These are phyloP conservation scores for Fusarium sp. DNA, from an alignment of 2,329 filamentous ascomycete species.

Conservation along the genomic window DNA sequence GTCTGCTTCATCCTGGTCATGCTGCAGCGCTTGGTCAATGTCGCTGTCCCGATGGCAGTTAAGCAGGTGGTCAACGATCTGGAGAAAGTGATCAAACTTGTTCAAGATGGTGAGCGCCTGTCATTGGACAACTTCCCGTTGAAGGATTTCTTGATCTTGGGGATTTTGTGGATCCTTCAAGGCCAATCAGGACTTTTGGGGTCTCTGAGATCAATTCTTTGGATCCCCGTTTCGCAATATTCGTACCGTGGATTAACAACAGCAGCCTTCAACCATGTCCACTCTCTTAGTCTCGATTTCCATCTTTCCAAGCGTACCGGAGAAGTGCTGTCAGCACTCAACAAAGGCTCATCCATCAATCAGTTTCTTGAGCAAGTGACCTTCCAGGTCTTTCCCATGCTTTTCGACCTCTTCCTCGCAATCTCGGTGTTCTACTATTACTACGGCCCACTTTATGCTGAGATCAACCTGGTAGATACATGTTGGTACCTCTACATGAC, in stretches of 20 bases:
- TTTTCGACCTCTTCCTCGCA: constrained; percentile 88
- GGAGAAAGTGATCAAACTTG: constrained; percentile 64
- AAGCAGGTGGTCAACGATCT: constrained; percentile 84
- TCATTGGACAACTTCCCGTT: constrained; percentile 54
- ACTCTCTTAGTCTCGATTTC: constrained; percentile 94
- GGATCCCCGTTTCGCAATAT: constrained; percentile 97
- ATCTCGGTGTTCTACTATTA: constrained; percentile 79
- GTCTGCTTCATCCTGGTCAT: constrained; percentile 86
- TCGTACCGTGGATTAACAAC: constrained; percentile 95
- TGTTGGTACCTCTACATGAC: constrained; percentile 98
- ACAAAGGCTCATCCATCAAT: constrained; percentile 96
- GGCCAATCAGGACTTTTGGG: constrained; percentile 90
- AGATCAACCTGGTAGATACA: constrained; percentile 89
- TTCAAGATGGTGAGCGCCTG: constrained; percentile 55
- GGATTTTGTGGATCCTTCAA: constrained; percentile 87
- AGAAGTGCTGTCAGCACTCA: constrained; percentile 93
- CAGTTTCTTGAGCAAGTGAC: constrained; percentile 96
- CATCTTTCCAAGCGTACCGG: constrained; percentile 97
- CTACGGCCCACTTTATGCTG: constrained; percentile 79
- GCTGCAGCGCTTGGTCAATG: constrained; percentile 85
- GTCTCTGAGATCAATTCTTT: constrained; percentile 83
- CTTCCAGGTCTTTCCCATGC: constrained; percentile 95
- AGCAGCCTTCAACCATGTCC: constrained; percentile 96
- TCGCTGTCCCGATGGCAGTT: constrained; percentile 86
- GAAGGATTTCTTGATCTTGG: constrained; percentile 54